phyloP scores from a whole-genome alignment of 495 filamentous ascomycete species.

The Xylaria cubensis region DNA sequence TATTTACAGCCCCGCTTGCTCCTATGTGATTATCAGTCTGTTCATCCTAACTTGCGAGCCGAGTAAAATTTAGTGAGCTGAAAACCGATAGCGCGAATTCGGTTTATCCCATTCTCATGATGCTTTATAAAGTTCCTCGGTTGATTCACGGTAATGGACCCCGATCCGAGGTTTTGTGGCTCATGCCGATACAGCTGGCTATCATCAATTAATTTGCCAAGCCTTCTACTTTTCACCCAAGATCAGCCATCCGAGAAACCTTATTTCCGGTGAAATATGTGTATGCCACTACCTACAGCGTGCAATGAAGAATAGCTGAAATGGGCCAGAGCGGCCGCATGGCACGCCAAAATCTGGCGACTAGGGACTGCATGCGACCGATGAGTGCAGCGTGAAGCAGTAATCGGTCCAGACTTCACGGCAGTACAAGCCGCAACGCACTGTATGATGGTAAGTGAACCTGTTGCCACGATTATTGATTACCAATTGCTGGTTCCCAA shows the following conservation, averaged over 20 bases:
- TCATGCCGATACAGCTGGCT: neutral
- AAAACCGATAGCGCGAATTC: slow-evolving; percentile 16
- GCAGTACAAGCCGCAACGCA: neutral
- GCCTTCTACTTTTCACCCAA: neutral
- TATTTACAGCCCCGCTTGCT: neutral
- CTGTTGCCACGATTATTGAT: slow-evolving; percentile 1
- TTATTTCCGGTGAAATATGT: neutral
- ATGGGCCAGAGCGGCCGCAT: neutral
- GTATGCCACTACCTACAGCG: neutral
- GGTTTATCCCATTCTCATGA: neutral
- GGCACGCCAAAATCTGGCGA: neutral
- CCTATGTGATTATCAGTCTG: neutral
- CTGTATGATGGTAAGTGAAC: slow-evolving; percentile 1
- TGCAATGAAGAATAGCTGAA: neutral
- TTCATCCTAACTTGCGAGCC: neutral
- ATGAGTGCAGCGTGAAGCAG: neutral
- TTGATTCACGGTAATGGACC: neutral
- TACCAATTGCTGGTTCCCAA: slow-evolving; percentile 15
- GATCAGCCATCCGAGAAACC: neutral
- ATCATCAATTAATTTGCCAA: slow-evolving; percentile 5
- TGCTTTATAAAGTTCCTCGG: neutral
- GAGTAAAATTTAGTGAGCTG: slow-evolving; percentile 12
- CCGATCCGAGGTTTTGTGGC: neutral
- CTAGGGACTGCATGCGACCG: neutral
- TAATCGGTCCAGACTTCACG: slow-evolving; percentile 4